Evolutionary conservation across 2,329 filamentous ascomycete species (phyloP).

Genomic region (Pseudogymnoascus sp.): DNA sequence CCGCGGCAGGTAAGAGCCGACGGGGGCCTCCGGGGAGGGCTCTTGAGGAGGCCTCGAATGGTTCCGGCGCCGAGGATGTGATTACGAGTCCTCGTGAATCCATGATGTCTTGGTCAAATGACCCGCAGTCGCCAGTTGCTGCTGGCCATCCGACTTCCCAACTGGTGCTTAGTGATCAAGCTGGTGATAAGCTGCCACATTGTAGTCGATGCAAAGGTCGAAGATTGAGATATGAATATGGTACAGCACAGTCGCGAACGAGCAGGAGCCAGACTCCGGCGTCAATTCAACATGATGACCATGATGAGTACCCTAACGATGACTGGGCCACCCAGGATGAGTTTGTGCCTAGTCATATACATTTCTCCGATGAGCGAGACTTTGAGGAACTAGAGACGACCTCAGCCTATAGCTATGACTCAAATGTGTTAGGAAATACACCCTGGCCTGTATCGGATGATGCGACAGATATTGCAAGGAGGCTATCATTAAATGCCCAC

Average conservation of each 20-base stretch:
- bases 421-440: not conserved
- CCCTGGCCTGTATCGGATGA: not conserved
- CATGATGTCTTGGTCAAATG: conserved; percentile 11
- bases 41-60: not conserved
- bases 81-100: conserved; percentile 11
- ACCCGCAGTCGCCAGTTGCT: not conserved
- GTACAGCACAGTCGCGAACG: not conserved
- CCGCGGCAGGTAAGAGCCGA: conserved; percentile 1
- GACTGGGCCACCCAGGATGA: not conserved
- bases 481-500: not conserved
- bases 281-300: not conserved
- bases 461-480: not conserved
- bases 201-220: not conserved
- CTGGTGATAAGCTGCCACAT: not conserved
- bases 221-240: not conserved
- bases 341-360: not conserved
- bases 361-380: not conserved
- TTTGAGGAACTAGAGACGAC: not conserved
- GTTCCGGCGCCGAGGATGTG: not conserved
- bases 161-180: not conserved
- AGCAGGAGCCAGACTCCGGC: not conserved
- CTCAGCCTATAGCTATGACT: not conserved
- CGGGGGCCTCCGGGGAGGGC: not conserved
- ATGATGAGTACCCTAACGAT: not conserved
- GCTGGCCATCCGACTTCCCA: not conserved